Conservation (phyloP, 371 early-diverging fungal species). For the Neoconidiobolus thromboides region DNA sequence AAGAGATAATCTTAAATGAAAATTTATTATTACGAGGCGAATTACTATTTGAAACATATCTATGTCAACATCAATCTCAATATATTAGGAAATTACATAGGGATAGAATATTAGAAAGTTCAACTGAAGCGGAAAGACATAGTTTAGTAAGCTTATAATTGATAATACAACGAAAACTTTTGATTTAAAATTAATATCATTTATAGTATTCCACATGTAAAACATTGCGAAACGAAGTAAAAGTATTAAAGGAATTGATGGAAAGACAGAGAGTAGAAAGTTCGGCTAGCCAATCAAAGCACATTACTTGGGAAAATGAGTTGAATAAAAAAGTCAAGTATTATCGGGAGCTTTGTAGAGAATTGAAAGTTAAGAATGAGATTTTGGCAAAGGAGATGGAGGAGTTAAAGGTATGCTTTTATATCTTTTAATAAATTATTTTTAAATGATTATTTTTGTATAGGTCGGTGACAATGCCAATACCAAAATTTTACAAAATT, state of each 20-base stretch:
- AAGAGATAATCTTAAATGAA: too few relatives aligned
- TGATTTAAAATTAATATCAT: neutral
- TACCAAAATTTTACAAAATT: too few relatives aligned
- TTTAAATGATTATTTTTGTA: too few relatives aligned
- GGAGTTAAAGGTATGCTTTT: neutral
- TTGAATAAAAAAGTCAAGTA: neutral
- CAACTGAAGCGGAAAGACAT: neutral
- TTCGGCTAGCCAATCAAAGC: neutral
- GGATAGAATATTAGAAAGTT: neutral
- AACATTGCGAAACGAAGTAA: neutral
- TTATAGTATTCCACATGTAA: neutral
- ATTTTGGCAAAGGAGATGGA: neutral
- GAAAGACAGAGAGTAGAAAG: neutral
- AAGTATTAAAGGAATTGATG: neutral
- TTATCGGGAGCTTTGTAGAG: neutral
- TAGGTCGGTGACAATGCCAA: too few relatives aligned
- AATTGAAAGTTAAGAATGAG: neutral
- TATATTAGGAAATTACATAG: neutral
- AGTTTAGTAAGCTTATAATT: neutral
- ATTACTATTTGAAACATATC: neutral
- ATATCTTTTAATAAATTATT: too few relatives aligned
- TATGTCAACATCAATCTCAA: neutral
- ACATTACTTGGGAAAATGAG: conserved; percentile 3
- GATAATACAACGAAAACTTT: neutral
- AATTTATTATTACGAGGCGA: neutral